Evolutionary conservation across 2,329 filamentous ascomycete species (phyloP).

Genomic region (Cladophialophora exuberans): DNA sequence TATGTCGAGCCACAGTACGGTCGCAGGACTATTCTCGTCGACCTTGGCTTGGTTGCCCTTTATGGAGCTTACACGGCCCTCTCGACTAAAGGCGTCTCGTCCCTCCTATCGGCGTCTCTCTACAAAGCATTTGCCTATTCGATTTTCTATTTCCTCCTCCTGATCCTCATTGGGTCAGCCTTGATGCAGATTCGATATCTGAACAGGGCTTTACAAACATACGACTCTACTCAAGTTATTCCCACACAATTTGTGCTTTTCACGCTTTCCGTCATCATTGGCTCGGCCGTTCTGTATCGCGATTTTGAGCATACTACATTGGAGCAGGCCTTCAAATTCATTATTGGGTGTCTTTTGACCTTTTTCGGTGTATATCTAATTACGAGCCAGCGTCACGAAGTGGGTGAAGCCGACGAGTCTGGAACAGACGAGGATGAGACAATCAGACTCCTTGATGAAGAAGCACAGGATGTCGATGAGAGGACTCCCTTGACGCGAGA

Average conservation of each 20-base stretch:
- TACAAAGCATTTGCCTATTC: slow-evolving; percentile 89
- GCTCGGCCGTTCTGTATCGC: slow-evolving; percentile 88
- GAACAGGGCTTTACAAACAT: slow-evolving; percentile 85
- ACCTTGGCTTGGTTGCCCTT: slow-evolving; percentile 87
- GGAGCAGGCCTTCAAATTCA: slow-evolving; percentile 77
- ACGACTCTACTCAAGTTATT: slow-evolving; percentile 97
- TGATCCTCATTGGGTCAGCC: slow-evolving; percentile 79
- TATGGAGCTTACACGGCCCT: slow-evolving; percentile 98
- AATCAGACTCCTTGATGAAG: slow-evolving; percentile 45
- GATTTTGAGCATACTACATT: slow-evolving; percentile 85
- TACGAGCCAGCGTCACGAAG: slow-evolving; percentile 74
- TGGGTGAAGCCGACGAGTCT: slow-evolving; percentile 64
- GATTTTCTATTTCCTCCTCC: slow-evolving; percentile 83
- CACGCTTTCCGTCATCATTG: slow-evolving; percentile 91
- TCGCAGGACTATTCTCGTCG: slow-evolving; percentile 83
- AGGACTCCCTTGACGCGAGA: slow-evolving; percentile 26
- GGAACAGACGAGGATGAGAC: slow-evolving; percentile 60
- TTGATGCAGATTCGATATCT: slow-evolving; percentile 97
- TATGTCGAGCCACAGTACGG: slow-evolving; percentile 83
- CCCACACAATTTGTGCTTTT: slow-evolving; percentile 97
- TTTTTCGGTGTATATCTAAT: slow-evolving; percentile 98
- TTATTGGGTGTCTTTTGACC: slow-evolving; percentile 87
- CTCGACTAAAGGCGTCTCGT: slow-evolving; percentile 94
- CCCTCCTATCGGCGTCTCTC: slow-evolving; percentile 87
- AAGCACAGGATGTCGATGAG: slow-evolving; percentile 37